phyloP scores from a whole-genome alignment of 129 eudicot genomes.

The Helianthus tuberosus region DNA sequence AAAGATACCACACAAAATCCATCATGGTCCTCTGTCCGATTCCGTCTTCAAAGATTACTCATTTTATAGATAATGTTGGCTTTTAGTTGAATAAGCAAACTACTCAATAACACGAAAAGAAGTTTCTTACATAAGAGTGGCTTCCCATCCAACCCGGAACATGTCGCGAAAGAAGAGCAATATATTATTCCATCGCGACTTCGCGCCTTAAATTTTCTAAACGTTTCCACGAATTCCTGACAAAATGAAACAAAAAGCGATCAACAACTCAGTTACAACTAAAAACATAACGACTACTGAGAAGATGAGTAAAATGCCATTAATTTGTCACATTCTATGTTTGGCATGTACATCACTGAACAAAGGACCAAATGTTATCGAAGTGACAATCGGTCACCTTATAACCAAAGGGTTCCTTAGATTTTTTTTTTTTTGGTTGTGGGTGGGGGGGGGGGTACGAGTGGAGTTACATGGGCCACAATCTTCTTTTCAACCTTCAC shows the following conservation, averaged over 20 bases:
- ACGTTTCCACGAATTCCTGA: too few species aligned
- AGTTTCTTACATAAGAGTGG: constrained; percentile 39
- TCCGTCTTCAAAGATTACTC: constrained; percentile 1
- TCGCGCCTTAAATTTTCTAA: constrained; percentile 61
- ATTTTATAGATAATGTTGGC: constrained; percentile 8
- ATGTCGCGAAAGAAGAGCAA: constrained; percentile 52
- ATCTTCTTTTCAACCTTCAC: too few species aligned
- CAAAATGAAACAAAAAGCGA: too few species aligned
- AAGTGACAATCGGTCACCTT: too few species aligned
- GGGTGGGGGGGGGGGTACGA: too few species aligned
- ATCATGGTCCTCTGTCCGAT: neutral
- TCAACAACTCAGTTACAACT: too few species aligned
- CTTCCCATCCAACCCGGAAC: constrained; percentile 66
- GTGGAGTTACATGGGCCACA: too few species aligned
- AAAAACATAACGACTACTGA: neutral
- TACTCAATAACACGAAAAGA: constrained; percentile 5
- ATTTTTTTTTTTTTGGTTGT: too few species aligned
- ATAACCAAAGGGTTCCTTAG: too few species aligned
- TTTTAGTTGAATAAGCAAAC: neutral
- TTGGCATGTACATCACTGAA: neutral
- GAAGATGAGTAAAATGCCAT: neutral
- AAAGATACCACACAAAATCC: constrained; percentile 21
- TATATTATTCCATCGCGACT: constrained; percentile 73
- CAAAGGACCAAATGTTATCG: constrained; percentile 27
- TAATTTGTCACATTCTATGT: neutral